Evolutionary conservation across 2,329 filamentous ascomycete genomes (phyloP).

Genomic region (Colletotrichum tropicale): DNA sequence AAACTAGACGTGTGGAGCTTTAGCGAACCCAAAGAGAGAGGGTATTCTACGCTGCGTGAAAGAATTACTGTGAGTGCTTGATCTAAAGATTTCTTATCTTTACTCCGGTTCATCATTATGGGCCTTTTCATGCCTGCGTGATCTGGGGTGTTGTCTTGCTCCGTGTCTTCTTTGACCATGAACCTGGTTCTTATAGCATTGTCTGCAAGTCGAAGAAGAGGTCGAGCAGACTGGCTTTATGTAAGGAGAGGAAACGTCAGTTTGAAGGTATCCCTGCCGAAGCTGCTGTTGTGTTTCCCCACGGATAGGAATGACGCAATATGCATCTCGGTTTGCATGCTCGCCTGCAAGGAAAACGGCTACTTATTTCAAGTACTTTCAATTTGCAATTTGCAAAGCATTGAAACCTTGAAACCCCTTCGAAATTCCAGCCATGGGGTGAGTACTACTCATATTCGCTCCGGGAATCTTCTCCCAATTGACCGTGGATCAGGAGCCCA

Average conservation of each 20-base stretch:
- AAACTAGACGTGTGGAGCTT: neutral
- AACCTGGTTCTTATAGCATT: accelerated
- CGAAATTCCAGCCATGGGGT: neutral
- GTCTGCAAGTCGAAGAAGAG: neutral
- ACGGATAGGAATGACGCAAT: neutral
- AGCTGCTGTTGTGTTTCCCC: neutral
- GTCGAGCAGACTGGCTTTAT: accelerated
- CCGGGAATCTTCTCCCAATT: neutral
- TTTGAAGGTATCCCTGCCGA: accelerated
- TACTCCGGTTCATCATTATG: neutral
- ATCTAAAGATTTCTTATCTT: neutral
- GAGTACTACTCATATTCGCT: neutral
- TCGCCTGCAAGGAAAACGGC: neutral
- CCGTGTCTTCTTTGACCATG: neutral
- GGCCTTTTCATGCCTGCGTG: neutral
- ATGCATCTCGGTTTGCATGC: neutral
- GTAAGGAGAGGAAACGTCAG: neutral
- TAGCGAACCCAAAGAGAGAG: neutral
- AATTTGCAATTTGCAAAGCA: neutral
- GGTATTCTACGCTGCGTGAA: neutral
- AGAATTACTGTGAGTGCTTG: neutral
- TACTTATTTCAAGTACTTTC: neutral
- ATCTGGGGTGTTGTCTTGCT: neutral
- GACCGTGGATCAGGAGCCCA: neutral
- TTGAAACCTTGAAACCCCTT: neutral